These are phyloP conservation scores for Trichoderma asperelloides DNA, from an alignment of 495 filamentous ascomycete species.

Conservation along the genomic window DNA sequence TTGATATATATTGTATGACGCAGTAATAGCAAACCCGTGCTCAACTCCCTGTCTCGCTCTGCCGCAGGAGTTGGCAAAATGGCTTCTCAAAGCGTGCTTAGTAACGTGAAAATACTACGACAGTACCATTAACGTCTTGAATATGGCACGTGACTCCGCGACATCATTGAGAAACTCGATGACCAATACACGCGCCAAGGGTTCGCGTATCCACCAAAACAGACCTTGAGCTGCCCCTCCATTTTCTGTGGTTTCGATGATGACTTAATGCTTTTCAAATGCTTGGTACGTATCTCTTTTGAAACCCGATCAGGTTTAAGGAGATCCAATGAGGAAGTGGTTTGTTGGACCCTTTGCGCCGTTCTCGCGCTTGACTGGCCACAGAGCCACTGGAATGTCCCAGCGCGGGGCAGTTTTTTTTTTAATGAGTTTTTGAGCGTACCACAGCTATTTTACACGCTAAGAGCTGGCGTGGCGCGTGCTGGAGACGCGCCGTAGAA, in stretches of 20 bases:
- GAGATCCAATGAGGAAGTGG: neutral
- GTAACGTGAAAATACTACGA: neutral
- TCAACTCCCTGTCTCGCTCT: neutral
- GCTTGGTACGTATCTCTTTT: neutral
- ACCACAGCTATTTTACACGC: slow-evolving; percentile 5
- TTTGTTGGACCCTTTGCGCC: neutral
- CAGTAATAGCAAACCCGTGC: neutral
- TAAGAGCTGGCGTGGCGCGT: slow-evolving; percentile 11
- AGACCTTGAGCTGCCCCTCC: neutral
- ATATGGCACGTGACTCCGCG: neutral
- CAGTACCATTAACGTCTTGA: neutral
- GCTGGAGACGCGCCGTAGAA: slow-evolving; percentile 7
- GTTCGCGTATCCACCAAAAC: slow-evolving; percentile 7
- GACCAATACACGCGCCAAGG: slow-evolving; percentile 1
- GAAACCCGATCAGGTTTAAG: neutral
- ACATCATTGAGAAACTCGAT: neutral
- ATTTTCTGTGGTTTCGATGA: neutral
- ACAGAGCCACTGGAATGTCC: neutral
- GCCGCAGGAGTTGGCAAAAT: neutral
- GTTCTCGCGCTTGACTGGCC: slow-evolving; percentile 2
- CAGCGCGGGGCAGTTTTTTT: slow-evolving; percentile 1
- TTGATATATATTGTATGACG: neutral
- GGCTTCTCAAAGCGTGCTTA: neutral
- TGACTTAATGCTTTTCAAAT: neutral
- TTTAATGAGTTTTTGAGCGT: neutral